Evolutionary conservation across 352 stramenopile genomes (phyloP).

Genomic region (Pythium sukuiense): DNA sequence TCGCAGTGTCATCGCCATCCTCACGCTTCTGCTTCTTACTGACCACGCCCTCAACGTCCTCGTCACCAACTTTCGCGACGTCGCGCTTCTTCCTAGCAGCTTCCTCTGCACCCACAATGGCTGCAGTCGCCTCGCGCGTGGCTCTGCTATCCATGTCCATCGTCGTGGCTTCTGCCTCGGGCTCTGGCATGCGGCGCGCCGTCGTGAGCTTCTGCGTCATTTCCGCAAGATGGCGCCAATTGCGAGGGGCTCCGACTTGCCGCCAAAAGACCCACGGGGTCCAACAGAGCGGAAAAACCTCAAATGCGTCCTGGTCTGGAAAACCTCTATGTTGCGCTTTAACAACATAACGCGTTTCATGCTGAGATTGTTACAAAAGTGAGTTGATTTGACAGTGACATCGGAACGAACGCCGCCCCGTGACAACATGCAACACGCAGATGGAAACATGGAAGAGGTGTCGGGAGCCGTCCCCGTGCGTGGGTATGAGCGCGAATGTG

Average conservation of each 20-base stretch:
- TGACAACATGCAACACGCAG: constrained; percentile 5
- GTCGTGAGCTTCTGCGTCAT: constrained; percentile 6
- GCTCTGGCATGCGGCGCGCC: not conserved
- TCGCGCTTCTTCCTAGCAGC: constrained; percentile 1
- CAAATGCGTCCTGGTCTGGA: constrained; percentile 6
- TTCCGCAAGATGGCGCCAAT: constrained; percentile 9
- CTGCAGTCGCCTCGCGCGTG: not conserved
- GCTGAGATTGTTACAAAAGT: not conserved
- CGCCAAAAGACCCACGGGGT: not conserved
- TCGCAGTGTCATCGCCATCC: not conserved
- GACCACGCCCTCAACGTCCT: not conserved
- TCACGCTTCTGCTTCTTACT: not conserved
- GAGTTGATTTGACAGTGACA: not conserved
- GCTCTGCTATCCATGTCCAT: not conserved
- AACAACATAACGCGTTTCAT: not conserved
- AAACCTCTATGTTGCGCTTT: constrained; percentile 9
- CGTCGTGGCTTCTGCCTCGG: not conserved
- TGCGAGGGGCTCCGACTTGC: not conserved
- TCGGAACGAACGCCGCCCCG: not conserved
- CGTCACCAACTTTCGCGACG: not conserved
- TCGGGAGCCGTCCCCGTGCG: not conserved
- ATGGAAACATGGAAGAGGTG: constrained; percentile 8
- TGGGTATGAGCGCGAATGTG: not conserved
- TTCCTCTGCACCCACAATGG: not conserved
- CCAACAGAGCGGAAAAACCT: constrained; percentile 9